Base-by-base conservation (phyloP, 148 eudicot genomes). In the Fagopyrum tataricum region DNA sequence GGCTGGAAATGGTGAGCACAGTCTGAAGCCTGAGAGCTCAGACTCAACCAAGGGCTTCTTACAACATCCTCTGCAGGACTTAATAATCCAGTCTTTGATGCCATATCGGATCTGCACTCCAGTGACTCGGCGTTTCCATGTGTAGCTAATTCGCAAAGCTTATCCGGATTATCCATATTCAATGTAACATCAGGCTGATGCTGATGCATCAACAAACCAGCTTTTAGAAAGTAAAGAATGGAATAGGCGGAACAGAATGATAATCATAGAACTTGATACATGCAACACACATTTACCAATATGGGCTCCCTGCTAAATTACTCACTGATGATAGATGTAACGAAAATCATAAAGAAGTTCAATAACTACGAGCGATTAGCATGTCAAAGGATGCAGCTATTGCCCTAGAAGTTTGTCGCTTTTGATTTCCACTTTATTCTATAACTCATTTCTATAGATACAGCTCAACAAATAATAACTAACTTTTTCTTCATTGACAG, bases 11-110 rank as follows among this genome's bases (percentile, higher is more conserved):
- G 24, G 67, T 26, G 40, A 24, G 12, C 6, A 61, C 15, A 14
- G 69, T 43, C 69, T 1, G 10, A 15, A 55, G 75, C 83, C 37
- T 21, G 79, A 10, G 88, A 83, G 78, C 78, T 87, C 79, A 87
- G 76, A 77, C 86, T 87, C 79, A 85, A 69, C 81, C 84, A 76
- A 43, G 81, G 59, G 64, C 81, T 82, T 48, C 81, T 73, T 17
- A 75, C 21, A 39, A 43, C 77, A 75, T 76, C 76, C 51, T 80
- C 82, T 58, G 66, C 80, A 42, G 75, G 46, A n/a, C 52, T 76
- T 9, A 42, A 48, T 71, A 49, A 42, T 41, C 62, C 82, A 21
- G 69, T 69, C 67, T 13, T 74, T 51, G 62, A 44, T 7, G 75
- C 40, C 53, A 23, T 62, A 18, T 73, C 75, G 68, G 73, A 79